Percentiles rank a stretch among this genome's conserved stretches.
phyloP scores from a whole-genome alignment of 2,329 filamentous ascomycete species.

The Fusarium palustre region DNA sequence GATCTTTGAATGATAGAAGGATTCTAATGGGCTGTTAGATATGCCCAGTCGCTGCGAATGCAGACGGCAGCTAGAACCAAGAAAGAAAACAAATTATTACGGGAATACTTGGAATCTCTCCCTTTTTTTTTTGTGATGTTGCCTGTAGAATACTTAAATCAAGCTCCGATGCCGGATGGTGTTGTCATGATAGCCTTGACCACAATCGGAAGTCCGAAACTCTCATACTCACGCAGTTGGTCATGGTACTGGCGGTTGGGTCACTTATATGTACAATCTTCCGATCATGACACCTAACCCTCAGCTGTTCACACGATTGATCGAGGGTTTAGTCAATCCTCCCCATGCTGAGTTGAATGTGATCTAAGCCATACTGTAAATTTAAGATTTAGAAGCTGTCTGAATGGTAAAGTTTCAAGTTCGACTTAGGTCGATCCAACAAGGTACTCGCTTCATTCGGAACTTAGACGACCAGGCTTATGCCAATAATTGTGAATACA shows the following conservation, averaged over 20 bases:
- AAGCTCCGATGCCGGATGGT: not conserved
- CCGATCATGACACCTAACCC: constrained; percentile 22
- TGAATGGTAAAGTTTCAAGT: not conserved
- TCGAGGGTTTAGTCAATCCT: not conserved
- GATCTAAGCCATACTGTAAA: too few relatives aligned
- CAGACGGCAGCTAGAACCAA: constrained; percentile 46
- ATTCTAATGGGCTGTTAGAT: constrained; percentile 34
- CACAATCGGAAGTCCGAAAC: constrained; percentile 34
- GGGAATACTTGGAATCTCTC: constrained; percentile 15
- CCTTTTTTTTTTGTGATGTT: constrained; percentile 12
- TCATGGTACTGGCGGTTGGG: not conserved
- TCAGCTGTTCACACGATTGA: not conserved
- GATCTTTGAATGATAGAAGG: constrained; percentile 22
- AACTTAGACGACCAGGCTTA: not conserved
- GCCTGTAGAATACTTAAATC: not conserved
- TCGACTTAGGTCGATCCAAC: not conserved
- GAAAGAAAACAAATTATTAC: constrained; percentile 41
- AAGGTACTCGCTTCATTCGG: not conserved
- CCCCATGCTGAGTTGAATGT: not conserved
- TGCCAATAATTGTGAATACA: not conserved
- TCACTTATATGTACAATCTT: not conserved
- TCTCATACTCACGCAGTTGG: constrained; percentile 12
- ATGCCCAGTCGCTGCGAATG: constrained; percentile 39
- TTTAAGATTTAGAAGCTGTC: not conserved
- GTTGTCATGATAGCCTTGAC: constrained; percentile 30